Percentiles rank a stretch among this genome's conserved stretches.
These are phyloP conservation scores for Asterochloris sp. DNA, from an alignment of 139 green algal genomes.

Conservation along the genomic window DNA sequence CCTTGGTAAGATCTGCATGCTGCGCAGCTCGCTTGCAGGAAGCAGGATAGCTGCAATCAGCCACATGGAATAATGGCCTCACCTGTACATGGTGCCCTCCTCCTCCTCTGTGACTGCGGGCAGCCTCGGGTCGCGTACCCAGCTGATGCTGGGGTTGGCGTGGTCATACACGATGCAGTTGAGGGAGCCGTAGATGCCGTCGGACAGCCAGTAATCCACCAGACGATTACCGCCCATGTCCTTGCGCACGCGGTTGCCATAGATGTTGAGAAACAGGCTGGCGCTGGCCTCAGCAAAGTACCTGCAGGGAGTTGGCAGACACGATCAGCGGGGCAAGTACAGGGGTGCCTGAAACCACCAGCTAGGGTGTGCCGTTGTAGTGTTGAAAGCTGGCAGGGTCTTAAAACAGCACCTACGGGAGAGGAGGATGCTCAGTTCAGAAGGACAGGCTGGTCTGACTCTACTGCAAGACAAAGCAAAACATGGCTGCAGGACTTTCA, in stretches of 20 bases:
- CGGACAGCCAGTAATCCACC: conserved; percentile 86
- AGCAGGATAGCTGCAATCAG: too few species aligned
- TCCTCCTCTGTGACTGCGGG: not conserved
- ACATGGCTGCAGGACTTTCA: too few species aligned
- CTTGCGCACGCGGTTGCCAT: conserved; percentile 64
- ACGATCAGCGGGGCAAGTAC: not conserved
- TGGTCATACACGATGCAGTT: conserved; percentile 93
- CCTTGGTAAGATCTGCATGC: too few species aligned
- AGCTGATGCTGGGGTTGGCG: conserved; percentile 35
- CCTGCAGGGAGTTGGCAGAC: conserved; percentile 24
- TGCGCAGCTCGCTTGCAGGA: too few species aligned
- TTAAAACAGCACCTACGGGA: too few species aligned
- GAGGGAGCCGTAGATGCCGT: conserved; percentile 96
- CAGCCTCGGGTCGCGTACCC: conserved; percentile 26
- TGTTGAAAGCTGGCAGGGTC: too few species aligned
- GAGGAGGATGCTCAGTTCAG: too few species aligned
- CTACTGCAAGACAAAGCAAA: too few species aligned
- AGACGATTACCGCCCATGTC: not conserved
- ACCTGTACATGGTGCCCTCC: conserved; percentile 9
- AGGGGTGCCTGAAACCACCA: too few species aligned
- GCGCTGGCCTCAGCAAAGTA: conserved; percentile 93
- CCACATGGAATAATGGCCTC: not conserved
- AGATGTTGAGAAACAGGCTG: conserved; percentile 79
- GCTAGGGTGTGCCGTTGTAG: too few species aligned
- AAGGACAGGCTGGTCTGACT: too few species aligned